phyloP scores from a whole-genome alignment of 805 yeast species.

The Kazachstania taianensis region DNA sequence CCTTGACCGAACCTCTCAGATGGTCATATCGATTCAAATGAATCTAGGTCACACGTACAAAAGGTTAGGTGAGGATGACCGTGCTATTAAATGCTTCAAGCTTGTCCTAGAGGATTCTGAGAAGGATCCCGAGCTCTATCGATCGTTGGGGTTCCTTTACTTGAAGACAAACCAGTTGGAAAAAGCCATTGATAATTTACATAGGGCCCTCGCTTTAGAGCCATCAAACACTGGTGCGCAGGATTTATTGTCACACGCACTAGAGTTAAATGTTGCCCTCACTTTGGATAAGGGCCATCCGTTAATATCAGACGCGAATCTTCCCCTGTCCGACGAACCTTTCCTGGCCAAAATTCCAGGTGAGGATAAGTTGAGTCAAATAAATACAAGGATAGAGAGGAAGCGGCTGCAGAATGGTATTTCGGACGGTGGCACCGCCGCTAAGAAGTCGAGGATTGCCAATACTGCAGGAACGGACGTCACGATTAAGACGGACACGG shows the following conservation, averaged over 20 bases:
- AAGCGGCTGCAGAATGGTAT: constrained; percentile 1
- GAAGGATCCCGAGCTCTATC: constrained; percentile 61
- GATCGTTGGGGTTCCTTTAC: constrained; percentile 79
- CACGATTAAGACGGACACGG: too few species aligned
- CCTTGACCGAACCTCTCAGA: constrained; percentile 66
- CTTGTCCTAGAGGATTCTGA: constrained; percentile 62
- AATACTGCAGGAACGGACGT: background rate
- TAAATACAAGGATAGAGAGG: constrained; percentile 2
- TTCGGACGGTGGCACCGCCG: background rate
- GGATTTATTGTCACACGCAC: constrained; percentile 71
- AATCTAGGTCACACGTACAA: constrained; percentile 87
- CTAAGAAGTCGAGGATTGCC: background rate
- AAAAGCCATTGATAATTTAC: constrained; percentile 67
- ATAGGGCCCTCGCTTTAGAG: constrained; percentile 66
- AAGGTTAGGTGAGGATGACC: constrained; percentile 46
- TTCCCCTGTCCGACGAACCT: too few species aligned
- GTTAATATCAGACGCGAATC: constrained; percentile 14
- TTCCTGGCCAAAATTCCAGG: too few species aligned
- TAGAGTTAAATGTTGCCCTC: constrained; percentile 42
- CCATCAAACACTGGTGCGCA: constrained; percentile 79
- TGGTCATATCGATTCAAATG: constrained; percentile 77
- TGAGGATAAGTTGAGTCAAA: too few species aligned
- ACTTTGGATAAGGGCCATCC: constrained; percentile 26
- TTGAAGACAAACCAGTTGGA: constrained; percentile 54
- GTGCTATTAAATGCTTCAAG: constrained; percentile 66